These are phyloP conservation scores for Capsicum pubescens DNA, from an alignment of 257 asterid genomes.

Conservation along the genomic window DNA sequence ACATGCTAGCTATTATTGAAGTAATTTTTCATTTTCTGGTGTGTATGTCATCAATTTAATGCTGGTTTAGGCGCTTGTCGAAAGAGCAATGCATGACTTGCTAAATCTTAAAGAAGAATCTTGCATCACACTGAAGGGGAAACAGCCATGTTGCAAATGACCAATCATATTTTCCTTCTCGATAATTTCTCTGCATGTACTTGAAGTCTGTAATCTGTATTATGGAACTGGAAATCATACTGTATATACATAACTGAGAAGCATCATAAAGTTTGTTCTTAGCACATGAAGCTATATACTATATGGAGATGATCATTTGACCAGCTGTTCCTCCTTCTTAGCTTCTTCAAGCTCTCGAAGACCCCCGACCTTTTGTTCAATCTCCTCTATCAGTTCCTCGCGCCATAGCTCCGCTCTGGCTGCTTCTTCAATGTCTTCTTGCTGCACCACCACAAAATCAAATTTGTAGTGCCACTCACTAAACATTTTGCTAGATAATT, in stretches of 20 bases:
- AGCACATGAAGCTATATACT: background rate
- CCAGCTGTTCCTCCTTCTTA: constrained; percentile 59
- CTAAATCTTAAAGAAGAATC: background rate
- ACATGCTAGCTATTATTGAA: background rate
- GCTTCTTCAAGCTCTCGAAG: constrained; percentile 83
- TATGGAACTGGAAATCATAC: constrained; percentile 1
- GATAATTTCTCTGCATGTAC: background rate
- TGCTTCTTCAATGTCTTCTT: constrained; percentile 78
- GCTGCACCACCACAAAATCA: constrained; percentile 49
- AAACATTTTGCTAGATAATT: background rate
- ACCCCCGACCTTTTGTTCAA: constrained; percentile 80
- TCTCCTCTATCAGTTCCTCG: constrained; percentile 88
- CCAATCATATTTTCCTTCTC: background rate
- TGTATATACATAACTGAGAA: constrained; percentile 4
- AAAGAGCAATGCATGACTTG: background rate
- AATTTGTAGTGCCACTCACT: background rate
- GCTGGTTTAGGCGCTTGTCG: background rate
- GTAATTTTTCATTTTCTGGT: background rate
- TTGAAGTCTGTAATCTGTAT: background rate
- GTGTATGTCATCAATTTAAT: background rate
- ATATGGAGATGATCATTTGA: constrained; percentile 39
- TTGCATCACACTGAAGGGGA: constrained; percentile 3
- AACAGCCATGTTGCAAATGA: background rate
- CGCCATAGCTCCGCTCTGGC: constrained; percentile 73
- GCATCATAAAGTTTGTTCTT: background rate